These are phyloP conservation scores for Phytophthora litchii DNA, from an alignment of 352 stramenopile species.

Conservation along the genomic window DNA sequence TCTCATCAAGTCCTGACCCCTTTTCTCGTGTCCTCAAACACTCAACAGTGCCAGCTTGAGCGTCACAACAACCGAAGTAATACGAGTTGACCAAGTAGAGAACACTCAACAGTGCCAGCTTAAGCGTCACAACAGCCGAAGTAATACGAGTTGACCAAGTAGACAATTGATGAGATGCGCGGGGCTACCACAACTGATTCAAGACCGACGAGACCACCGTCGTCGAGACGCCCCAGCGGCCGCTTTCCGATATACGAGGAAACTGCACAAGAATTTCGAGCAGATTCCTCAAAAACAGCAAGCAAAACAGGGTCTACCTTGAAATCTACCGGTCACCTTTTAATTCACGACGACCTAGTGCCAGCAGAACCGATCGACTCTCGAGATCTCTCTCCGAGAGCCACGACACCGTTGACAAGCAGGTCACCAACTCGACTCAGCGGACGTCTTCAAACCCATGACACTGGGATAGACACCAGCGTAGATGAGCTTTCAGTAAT, in stretches of 20 bases:
- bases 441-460: slow-evolving; percentile 12
- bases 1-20: background rate
- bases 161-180: slow-evolving; percentile 23
- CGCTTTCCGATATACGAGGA: slow-evolving; percentile 18
- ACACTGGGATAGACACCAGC: slow-evolving; percentile 1
- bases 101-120: background rate
- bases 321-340: slow-evolving; percentile 23
- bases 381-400: slow-evolving; percentile 11
- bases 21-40: background rate
- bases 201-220: slow-evolving; percentile 4
- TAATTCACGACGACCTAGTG: slow-evolving; percentile 31
- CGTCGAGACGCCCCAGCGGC: slow-evolving; percentile 9
- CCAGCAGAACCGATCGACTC: slow-evolving; percentile 4
- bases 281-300: slow-evolving; percentile 5
- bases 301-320: slow-evolving; percentile 10
- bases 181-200: slow-evolving; percentile 14
- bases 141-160: background rate
- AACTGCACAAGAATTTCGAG: slow-evolving; percentile 12
- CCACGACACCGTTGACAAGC: background rate
- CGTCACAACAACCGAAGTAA: background rate
- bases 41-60: background rate
- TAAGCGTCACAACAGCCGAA: background rate
- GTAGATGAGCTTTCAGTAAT: slow-evolving; percentile 12
- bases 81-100: background rate
- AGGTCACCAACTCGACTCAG: slow-evolving; percentile 14